These are phyloP conservation scores for Epichloe aotearoae DNA, from an alignment of 2,329 filamentous ascomycete genomes.

Conservation along the genomic window DNA sequence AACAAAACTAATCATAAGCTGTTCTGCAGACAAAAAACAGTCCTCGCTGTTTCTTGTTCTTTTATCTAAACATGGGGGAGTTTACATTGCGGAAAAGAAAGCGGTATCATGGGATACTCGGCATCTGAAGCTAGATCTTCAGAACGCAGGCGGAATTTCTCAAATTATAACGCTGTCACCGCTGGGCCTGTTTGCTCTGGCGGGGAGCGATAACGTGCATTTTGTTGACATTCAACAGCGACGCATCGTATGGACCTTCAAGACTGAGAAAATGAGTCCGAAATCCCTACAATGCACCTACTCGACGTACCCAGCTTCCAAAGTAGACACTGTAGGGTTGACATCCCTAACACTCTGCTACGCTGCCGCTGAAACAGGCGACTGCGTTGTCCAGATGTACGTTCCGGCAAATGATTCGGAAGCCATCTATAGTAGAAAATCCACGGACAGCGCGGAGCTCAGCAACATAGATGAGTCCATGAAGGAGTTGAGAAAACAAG, in stretches of 20 bases:
- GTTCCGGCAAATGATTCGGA: constrained; percentile 35
- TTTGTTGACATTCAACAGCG: constrained; percentile 33
- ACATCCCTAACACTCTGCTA: constrained; percentile 53
- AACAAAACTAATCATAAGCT: background rate
- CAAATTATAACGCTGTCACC: constrained; percentile 46
- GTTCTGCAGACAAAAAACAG: background rate
- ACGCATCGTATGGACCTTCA: constrained; percentile 46
- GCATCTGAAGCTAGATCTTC: constrained; percentile 26
- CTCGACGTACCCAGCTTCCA: constrained; percentile 23
- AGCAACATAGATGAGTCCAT: constrained; percentile 40
- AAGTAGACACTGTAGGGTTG: constrained; percentile 42
- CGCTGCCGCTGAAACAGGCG: constrained; percentile 41
- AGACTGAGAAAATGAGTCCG: constrained; percentile 42
- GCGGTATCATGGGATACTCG: constrained; percentile 36
- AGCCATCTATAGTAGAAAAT: constrained; percentile 41
- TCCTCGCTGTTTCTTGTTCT: background rate
- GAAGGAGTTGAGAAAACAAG: constrained; percentile 33
- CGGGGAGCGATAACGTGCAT: constrained; percentile 44
- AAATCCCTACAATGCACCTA: constrained; percentile 49
- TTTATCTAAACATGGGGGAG: constrained; percentile 1
- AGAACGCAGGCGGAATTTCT: constrained; percentile 32
- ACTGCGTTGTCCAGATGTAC: constrained; percentile 54
- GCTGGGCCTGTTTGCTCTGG: constrained; percentile 47
- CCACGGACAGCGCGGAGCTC: constrained; percentile 22
- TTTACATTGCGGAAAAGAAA: constrained; percentile 8